Base-by-base conservation (phyloP, 2,329 filamentous ascomycete species). In the Aspergillus latus region DNA sequence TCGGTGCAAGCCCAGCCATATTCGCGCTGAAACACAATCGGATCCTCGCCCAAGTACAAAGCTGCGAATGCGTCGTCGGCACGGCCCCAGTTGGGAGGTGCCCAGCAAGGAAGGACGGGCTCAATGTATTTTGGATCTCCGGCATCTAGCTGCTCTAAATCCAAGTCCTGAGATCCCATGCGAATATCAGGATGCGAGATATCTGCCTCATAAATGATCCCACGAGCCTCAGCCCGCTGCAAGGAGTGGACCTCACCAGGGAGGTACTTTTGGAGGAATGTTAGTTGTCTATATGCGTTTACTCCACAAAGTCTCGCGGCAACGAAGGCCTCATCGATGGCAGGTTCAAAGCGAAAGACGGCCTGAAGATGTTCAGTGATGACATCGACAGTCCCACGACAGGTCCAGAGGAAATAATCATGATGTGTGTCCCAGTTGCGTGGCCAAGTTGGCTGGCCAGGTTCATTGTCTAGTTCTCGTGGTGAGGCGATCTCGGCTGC, bases 341-440 rank as follows among this genome's bases (percentile, higher is more conserved):
- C 49, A 10, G 61, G 59, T 7, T 50, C 34, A 43, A 62, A 63
- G 15, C 30, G 15, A 47, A 58, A 63, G n/a, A 57, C 29, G 2
- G 40, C 47, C 44, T 63, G 61, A 10, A 60, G 28, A 8, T 57
- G 57, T 21, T 59, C 52, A n/a, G 57, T 52, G 32, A 63, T 61
- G 2, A 48, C 48, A 3, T 39, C 7, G 4, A 63, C 57, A 5
- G 50, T 54, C 15, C 61, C 61, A 30, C 61, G 56, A 28, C 57
- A 60, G 9, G 61, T 21, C 59, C 57, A 60, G n/a, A 63, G 54
- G 29, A 57, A 58, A 36, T 61, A 59, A 16, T 63, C 53, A 39
- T 57, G 53, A 16, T 59, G 45, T 10, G 32, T 44, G 7, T 44
- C 34, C 59, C 59, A 61, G 11, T 29, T 29, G 10, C 37, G n/a